Base-by-base conservation (phyloP, 805 yeast genomes). In the Monosporozyma solicola region DNA sequence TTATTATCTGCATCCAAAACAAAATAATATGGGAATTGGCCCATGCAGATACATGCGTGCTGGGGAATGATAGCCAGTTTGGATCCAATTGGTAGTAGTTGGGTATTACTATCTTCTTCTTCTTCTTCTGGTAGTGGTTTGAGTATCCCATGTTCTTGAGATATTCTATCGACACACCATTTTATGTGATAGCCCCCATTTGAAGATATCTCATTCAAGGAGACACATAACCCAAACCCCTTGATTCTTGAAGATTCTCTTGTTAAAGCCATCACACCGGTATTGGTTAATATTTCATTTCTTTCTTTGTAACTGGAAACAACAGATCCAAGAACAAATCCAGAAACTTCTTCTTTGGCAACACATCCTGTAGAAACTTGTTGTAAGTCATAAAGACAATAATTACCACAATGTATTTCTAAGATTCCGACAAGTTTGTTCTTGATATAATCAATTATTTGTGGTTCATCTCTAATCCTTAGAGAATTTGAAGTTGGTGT, bases 331-430 rank as follows among this genome's bases (percentile, higher is more conserved):
- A 82, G 57, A 2, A 84, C 82, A 25, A 66, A 67, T 25, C 79
- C 70, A 0, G 89, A 76, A 41, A 84, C 73, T 45, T 75, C 70
- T 1, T 70, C 67, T 20, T 64, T 61, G 1, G 68, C 60, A 13
- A 84, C 73, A 57, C 85, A 79, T 0, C 80, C 80, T 0, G 94
- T 87, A 11, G 87, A 77, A n/a, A 82, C 74, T 64, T 87, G 94
- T 63, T 87, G 95, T 51, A 85, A 68, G 63, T 87, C 95, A 61
- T 85, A 80, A 61, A 82, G 77, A 3, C 84, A 77, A 61, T 83
- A 86, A 63, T 86, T 85, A 11, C 95, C 95, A n/a, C 92, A 91
- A 64, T 86, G 95, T 16, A 86, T 63, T 62, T 86, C 94, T 41
- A 86, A 67, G 1, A 63, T 61, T 4, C 82, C 83, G 20, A 58